Conservation (phyloP, 2,329 filamentous ascomycete genomes). For the Chrysoporthe puriensis region DNA sequence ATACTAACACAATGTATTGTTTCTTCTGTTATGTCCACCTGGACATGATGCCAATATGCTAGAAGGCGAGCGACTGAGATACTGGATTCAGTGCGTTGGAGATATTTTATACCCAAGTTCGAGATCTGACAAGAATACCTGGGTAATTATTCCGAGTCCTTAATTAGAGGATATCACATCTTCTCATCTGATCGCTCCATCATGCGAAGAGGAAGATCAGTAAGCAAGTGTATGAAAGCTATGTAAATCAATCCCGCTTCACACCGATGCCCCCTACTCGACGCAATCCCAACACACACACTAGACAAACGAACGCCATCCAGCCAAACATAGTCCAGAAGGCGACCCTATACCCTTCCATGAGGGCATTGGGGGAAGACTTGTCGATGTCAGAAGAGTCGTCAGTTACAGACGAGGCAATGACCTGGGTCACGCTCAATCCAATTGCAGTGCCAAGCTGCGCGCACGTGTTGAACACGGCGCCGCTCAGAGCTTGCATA, state of each 20-base stretch:
- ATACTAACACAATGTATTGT: not conserved
- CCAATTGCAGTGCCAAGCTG: constrained; percentile 46
- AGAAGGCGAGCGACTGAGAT: not conserved
- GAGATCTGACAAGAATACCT: no score
- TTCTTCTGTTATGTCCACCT: not conserved
- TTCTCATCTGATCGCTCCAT: not conserved
- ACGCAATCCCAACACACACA: constrained; percentile 15
- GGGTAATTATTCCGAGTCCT: no score
- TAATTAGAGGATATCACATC: no score
- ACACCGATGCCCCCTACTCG: constrained; percentile 18
- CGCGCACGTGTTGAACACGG: constrained; percentile 62
- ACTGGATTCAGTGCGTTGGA: not conserved
- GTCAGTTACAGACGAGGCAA: constrained; percentile 16
- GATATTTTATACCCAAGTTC: not conserved
- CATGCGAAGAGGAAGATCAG: not conserved
- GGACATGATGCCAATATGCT: not conserved
- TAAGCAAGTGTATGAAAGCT: not conserved
- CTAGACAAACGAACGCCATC: constrained; percentile 11
- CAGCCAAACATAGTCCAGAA: constrained; percentile 28
- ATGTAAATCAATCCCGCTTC: constrained; percentile 21
- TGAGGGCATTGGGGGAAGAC: constrained; percentile 12
- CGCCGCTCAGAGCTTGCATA: constrained; percentile 62
- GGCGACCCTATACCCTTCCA: constrained; percentile 16
- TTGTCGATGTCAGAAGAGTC: not conserved
- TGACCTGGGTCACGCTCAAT: constrained; percentile 22